Evolutionary conservation across 352 stramenopile genomes (phyloP).

Genomic region (Globisporangium echinulatum): DNA sequence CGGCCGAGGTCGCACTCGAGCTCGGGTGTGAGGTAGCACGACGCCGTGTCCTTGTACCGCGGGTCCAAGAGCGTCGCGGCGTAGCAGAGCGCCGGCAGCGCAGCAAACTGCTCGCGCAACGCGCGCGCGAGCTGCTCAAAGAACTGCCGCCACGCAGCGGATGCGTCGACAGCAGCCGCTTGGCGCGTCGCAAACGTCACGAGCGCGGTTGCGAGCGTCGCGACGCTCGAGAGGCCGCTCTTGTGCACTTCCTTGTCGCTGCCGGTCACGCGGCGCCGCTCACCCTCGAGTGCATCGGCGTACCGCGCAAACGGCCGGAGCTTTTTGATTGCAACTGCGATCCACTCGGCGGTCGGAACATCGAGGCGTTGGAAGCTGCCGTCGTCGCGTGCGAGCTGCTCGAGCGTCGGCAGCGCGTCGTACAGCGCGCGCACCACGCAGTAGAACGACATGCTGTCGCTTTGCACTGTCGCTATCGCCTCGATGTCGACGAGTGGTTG

Average conservation of each 20-base stretch:
- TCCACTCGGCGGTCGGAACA: conserved; percentile 35
- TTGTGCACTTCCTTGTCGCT: conserved; percentile 78
- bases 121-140: conserved; percentile 48
- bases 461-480: neutral
- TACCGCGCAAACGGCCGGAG: conserved; percentile 68
- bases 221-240: conserved; percentile 66
- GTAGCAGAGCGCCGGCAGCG: conserved; percentile 48
- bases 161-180: conserved; percentile 18
- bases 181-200: conserved; percentile 69
- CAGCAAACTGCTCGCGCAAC: conserved; percentile 46
- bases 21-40: conserved; percentile 60
- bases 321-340: conserved; percentile 62
- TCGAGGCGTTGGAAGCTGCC: conserved; percentile 33
- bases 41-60: conserved; percentile 77
- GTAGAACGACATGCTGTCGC: conserved; percentile 42
- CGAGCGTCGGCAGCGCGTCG: conserved; percentile 32
- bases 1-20: conserved; percentile 49
- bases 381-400: conserved; percentile 52
- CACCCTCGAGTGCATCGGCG: conserved; percentile 60
- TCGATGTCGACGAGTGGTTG: conserved; percentile 36
- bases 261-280: conserved; percentile 64
- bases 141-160: conserved; percentile 50
- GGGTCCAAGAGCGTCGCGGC: conserved; percentile 72
- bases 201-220: conserved; percentile 63
- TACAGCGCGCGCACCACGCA: conserved; percentile 53